These are phyloP conservation scores for Trichocladium uniseriatum DNA, from an alignment of 495 filamentous ascomycete genomes.

Conservation along the genomic window DNA sequence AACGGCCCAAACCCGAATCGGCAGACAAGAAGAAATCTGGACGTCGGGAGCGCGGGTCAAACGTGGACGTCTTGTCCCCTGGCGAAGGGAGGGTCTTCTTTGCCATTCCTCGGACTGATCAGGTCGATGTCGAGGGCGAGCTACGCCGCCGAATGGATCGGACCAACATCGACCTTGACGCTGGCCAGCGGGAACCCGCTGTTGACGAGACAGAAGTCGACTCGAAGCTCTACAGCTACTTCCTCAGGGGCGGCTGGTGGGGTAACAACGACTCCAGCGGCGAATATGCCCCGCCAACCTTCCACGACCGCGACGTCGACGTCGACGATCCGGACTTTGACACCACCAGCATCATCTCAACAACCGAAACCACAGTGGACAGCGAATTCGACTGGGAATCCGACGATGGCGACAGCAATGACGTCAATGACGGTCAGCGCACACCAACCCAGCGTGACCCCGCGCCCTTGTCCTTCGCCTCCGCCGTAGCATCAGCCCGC, in stretches of 20 bases:
- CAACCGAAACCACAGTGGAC: constrained; percentile 30
- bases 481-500: constrained; percentile 3
- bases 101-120: constrained; percentile 44
- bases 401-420: constrained; percentile 28
- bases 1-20: constrained; percentile 30
- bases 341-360: constrained; percentile 66
- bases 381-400: constrained; percentile 49
- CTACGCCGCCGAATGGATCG: constrained; percentile 48
- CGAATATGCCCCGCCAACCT: constrained; percentile 45
- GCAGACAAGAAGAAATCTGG: constrained; percentile 38
- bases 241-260: constrained; percentile 71
- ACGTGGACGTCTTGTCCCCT: constrained; percentile 12
- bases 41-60: background rate
- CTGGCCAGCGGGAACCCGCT: background rate
- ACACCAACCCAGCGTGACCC: constrained; percentile 56
- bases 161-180: constrained; percentile 9
- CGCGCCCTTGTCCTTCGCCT: constrained; percentile 15
- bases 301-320: background rate
- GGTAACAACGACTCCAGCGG: constrained; percentile 69
- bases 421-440: constrained; percentile 48
- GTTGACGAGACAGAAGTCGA: constrained; percentile 59
- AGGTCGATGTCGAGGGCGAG: constrained; percentile 71
- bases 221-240: constrained; percentile 68
- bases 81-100: constrained; percentile 45
- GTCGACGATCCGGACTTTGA: constrained; percentile 53